phyloP scores from a whole-genome alignment of 2,329 filamentous ascomycete genomes.

The Colletotrichum tamarilloi region DNA sequence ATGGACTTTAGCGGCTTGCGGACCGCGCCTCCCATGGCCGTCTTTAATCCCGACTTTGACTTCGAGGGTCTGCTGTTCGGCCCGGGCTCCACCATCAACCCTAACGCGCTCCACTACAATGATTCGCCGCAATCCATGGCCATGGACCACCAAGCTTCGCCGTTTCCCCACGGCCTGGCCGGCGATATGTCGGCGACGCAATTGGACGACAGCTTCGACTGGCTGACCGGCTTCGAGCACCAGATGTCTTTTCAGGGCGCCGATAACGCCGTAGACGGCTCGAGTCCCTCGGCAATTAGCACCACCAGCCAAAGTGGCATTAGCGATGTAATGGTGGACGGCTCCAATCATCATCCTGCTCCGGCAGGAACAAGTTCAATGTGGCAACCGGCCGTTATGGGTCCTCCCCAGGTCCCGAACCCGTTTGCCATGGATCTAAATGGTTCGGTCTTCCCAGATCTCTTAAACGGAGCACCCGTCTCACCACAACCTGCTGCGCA shows the following conservation, averaged over 20 bases:
- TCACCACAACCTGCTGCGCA: constrained; percentile 82
- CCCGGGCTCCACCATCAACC: constrained; percentile 74
- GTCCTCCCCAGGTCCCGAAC: constrained; percentile 74
- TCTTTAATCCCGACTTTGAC: constrained; percentile 75
- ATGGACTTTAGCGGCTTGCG: constrained; percentile 78
- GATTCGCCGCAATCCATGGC: constrained; percentile 77
- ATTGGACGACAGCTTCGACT: constrained; percentile 84
- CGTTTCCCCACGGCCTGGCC: constrained; percentile 67
- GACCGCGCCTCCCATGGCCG: constrained; percentile 77
- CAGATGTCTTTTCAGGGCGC: constrained; percentile 77
- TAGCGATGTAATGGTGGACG: constrained; percentile 92
- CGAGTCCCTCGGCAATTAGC: constrained; percentile 95
- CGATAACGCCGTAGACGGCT: constrained; percentile 89
- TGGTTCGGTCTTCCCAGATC: constrained; percentile 80
- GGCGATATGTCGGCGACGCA: constrained; percentile 66
- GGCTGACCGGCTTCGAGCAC: constrained; percentile 83
- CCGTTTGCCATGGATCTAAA: constrained; percentile 82
- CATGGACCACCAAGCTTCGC: constrained; percentile 70
- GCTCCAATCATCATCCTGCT: constrained; percentile 70
- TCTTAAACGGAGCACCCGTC: constrained; percentile 76
- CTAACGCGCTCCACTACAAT: constrained; percentile 83
- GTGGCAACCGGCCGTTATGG: constrained; percentile 78
- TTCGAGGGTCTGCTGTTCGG: constrained; percentile 78
- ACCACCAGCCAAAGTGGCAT: constrained; percentile 92
- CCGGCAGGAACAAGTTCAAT: constrained; percentile 66